Evolutionary conservation across 805 yeast species (phyloP).

Genomic region (Kazachstania africana): DNA sequence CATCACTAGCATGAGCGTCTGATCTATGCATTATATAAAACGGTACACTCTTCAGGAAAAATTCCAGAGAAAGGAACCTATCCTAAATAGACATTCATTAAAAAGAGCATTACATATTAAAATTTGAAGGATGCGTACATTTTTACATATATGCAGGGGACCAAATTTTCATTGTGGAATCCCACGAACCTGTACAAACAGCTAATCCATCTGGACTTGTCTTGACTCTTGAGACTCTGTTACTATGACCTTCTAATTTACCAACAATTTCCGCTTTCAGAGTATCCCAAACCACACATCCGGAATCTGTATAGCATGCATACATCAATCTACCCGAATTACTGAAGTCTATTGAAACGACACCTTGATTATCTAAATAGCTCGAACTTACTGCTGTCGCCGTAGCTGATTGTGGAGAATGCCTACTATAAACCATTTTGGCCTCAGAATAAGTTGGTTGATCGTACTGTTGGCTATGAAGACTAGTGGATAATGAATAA

Average conservation of each 20-base stretch:
- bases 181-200: conserved; percentile 74
- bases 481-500: conserved; percentile 28
- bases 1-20: no score
- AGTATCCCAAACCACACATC: conserved; percentile 70
- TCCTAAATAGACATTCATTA: no score
- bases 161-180: conserved; percentile 61
- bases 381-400: conserved; percentile 11
- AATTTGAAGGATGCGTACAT: neutral
- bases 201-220: conserved; percentile 68
- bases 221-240: conserved; percentile 49
- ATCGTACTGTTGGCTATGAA: conserved; percentile 5
- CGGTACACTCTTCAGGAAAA: no score
- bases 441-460: conserved; percentile 13
- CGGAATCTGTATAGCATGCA: conserved; percentile 63
- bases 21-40: no score
- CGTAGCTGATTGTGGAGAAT: conserved; percentile 12
- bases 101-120: no score
- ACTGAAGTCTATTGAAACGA: conserved; percentile 62
- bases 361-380: conserved; percentile 50
- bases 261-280: conserved; percentile 56
- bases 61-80: no score
- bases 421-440: conserved; percentile 14
- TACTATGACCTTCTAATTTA: conserved; percentile 50
- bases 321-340: conserved; percentile 63
- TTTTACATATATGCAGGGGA: conserved; percentile 25